phyloP scores from a whole-genome alignment of 352 stramenopile species.

The Pythium monospermum region DNA sequence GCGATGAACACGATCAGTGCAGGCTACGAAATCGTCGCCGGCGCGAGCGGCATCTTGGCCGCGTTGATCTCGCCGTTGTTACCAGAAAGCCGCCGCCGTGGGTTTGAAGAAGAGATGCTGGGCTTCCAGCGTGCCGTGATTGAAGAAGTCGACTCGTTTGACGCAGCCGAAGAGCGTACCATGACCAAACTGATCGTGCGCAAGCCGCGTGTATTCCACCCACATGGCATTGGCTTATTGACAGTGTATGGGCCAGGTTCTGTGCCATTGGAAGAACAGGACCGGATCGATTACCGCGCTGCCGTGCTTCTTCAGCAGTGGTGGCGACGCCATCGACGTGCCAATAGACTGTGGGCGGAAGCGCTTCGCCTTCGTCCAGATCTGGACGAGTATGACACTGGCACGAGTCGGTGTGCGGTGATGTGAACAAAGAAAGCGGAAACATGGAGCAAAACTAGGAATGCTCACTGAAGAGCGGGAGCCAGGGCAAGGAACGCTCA shows the following conservation, averaged over 20 bases:
- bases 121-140: constrained; percentile 85
- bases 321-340: constrained; percentile 72
- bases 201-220: constrained; percentile 79
- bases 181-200: constrained; percentile 86
- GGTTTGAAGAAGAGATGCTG: constrained; percentile 80
- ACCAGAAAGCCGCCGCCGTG: constrained; percentile 63
- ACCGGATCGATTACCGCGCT: constrained; percentile 78
- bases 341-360: constrained; percentile 52
- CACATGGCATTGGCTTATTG: constrained; percentile 63
- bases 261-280: constrained; percentile 86
- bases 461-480: constrained; percentile 16
- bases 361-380: constrained; percentile 55
- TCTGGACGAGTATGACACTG: background rate
- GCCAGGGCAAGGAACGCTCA: too few species aligned
- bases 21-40: constrained; percentile 84
- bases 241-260: constrained; percentile 81
- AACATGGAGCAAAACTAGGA: background rate
- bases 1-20: constrained; percentile 89
- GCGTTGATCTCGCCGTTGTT: constrained; percentile 66
- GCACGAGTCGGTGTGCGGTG: constrained; percentile 15
- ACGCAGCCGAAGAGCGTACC: constrained; percentile 79
- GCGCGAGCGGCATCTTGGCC: constrained; percentile 68
- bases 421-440: constrained; percentile 15
- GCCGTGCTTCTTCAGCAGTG: constrained; percentile 78
- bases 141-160: constrained; percentile 83